Conservation (phyloP, 495 filamentous ascomycete species). For the Lophiostoma macrostomum region DNA sequence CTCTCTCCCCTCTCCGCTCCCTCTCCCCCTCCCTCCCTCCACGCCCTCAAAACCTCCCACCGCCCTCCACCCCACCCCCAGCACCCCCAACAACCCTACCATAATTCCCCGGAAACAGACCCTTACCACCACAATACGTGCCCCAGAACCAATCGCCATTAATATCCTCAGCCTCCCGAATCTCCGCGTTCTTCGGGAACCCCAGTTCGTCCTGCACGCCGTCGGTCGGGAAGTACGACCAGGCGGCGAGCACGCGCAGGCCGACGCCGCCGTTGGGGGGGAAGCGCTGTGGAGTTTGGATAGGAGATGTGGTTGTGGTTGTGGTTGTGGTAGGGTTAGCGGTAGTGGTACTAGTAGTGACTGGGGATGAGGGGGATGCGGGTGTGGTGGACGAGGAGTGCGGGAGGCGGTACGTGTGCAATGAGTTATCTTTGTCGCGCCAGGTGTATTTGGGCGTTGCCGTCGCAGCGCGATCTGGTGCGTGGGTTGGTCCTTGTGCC, state of each 20-base stretch:
- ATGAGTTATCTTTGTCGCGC: not conserved
- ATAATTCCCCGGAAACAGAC: constrained; percentile 74
- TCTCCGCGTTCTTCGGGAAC: constrained; percentile 79
- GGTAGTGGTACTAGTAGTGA: constrained; percentile 33
- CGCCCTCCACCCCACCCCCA: no score
- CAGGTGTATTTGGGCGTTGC: not conserved
- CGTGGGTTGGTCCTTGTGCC: no score
- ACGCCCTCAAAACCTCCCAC: no score
- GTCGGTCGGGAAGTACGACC: constrained; percentile 68
- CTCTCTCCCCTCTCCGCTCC: no score
- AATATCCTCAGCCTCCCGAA: constrained; percentile 74
- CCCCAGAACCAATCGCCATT: constrained; percentile 88
- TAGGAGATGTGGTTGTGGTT: not conserved
- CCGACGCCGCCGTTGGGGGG: constrained; percentile 63
- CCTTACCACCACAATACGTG: constrained; percentile 68
- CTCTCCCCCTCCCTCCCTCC: no score
- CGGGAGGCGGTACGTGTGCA: not conserved
- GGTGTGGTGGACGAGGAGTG: not conserved
- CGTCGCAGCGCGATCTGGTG: not conserved
- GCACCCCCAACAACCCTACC: constrained; percentile 42
- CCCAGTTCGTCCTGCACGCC: constrained; percentile 65
- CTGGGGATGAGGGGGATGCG: constrained; percentile 21
- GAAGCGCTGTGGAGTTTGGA: not conserved
- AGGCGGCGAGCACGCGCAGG: constrained; percentile 57
- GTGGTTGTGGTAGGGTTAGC: no score